Evolutionary conservation across 1,284 basidiomycete species (phyloP), one percentile per base, ranked within the genome.

Genomic region (Caloboletus firmus): DNA sequence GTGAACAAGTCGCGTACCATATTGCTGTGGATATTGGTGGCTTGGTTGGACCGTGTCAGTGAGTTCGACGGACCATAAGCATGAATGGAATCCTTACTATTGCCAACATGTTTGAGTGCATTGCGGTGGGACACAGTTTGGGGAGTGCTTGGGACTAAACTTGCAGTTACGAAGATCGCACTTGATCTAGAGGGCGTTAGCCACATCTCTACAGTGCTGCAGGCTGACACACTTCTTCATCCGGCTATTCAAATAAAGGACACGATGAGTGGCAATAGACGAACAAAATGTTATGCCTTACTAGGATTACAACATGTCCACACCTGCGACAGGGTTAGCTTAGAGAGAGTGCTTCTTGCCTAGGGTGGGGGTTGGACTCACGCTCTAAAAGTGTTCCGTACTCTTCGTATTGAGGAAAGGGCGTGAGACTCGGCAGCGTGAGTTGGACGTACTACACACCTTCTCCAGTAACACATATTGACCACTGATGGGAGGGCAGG

Each of bases 81-180:
- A 24, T 15, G n/a, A 44, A 32, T 22, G 30, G 35, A 43, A 22
- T 9, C 73, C 85, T 71, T 66, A 88, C 85, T 87, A 87, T 69
- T 89, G 86, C 83, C 84, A 88, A 66, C 86, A 89, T 50, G 74
- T 77, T 57, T 76, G 66, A 54, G 69, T 77, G 65, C 86, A 89
- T 41, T 65, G 54, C 12, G 81, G 81, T 5, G 79, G 77, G 35
- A 57, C 52, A 65, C 85, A 87, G 39, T 69, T 66, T 34, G 55
- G 60, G 31, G 84, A 76, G 66, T 89, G 86, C 32, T 65, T 73
- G 10, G 79, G 77, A 62, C 86, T 88, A 66, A 89, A 87, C 68
- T 79, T 84, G 73, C 87, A 89, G 51, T 72, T 79, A 34, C 71
- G 63, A 48, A 79, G 69, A 59, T 81, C 77, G 61, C 87, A 88